Base-by-base conservation (phyloP, 2,329 filamentous ascomycete species). In the Rhynchosporium agropyri region DNA sequence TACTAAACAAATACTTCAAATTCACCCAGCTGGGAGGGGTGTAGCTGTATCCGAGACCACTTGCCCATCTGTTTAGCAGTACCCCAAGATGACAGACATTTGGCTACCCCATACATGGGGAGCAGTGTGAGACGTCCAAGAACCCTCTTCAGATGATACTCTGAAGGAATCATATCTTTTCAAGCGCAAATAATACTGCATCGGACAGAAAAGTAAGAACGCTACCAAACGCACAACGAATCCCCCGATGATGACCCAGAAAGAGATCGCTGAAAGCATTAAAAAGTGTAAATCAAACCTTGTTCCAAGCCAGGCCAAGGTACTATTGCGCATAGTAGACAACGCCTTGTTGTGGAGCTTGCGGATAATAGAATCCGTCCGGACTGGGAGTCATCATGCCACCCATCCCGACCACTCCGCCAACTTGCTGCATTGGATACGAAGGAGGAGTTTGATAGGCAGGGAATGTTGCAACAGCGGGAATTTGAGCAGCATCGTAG, bases 401-500 rank as follows among this genome's bases (percentile, higher is more conserved):
- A 66, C 87, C 88, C 84, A 93, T 91, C 49, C 87, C 87, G 65
- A 89, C 81, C 51, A 87, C 80, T 49, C 82, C 84, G 20, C 79
- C 79, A 61, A 77, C 74, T 49, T 77, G 77, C 50, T 82, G 78
- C 58, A 83, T 79, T 9, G 82, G 77, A 70, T 87, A 91, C 61
- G 80, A 74, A 63, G 80, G 83, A 43, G 80, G 75, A 45, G 80
- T 75, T 61, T 79, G 77, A 67, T 84, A 85, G 53, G 74, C 74
- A 40, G 78, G 70, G 61, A 78, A 78, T 48, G 71, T 71, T 36
- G 74, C 71, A 26, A 75, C 70, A 36, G 73, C 69, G 31, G 85
- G 79, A 54, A 93, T 79, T 73, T 92, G 89, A n/a, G 87, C 83
- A 7, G 91, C 83, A 73, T 96, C 90, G 71, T 92, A 93, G 75